These are phyloP conservation scores for Mortierella hygrophila DNA, from an alignment of 192 early-diverging fungal species.

Conservation along the genomic window DNA sequence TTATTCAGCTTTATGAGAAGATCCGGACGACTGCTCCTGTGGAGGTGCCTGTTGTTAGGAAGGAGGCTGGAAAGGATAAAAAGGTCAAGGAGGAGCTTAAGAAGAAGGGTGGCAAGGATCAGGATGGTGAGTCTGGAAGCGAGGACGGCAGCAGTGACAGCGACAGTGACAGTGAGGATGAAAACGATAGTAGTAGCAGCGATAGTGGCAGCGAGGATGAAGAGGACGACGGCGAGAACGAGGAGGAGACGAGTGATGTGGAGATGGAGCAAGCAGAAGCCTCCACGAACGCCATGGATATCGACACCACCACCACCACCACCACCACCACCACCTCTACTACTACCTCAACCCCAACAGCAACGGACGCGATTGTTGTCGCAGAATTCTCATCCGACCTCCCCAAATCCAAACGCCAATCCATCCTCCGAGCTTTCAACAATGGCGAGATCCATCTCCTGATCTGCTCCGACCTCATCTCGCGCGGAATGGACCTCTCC, in stretches of 20 bases:
- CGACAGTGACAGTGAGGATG: conserved; percentile 12
- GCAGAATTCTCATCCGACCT: conserved; percentile 86
- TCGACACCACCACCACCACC: background rate
- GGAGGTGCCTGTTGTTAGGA: background rate
- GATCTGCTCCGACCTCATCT: conserved; percentile 88
- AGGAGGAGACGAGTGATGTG: conserved; percentile 18
- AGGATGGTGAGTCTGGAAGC: background rate
- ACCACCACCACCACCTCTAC: background rate
- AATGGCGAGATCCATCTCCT: conserved; percentile 77
- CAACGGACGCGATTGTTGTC: conserved; percentile 48
- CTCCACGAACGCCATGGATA: conserved; percentile 13
- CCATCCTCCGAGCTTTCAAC: conserved; percentile 75
- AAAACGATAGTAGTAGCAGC: background rate
- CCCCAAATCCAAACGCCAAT: conserved; percentile 67
- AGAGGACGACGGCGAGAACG: conserved; percentile 5
- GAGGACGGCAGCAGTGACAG: background rate
- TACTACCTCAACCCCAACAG: background rate
- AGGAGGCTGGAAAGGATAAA: background rate
- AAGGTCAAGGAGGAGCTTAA: background rate
- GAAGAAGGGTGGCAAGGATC: background rate
- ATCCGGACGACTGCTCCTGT: conserved; percentile 16
- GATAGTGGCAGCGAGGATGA: background rate
- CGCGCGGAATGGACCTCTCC: conserved; percentile 92
- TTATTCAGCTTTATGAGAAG: conserved; percentile 74
- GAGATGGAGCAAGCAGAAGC: conserved; percentile 42